Base-by-base conservation (phyloP, 2,329 filamentous ascomycete species). In the Sporothrix luriei region DNA sequence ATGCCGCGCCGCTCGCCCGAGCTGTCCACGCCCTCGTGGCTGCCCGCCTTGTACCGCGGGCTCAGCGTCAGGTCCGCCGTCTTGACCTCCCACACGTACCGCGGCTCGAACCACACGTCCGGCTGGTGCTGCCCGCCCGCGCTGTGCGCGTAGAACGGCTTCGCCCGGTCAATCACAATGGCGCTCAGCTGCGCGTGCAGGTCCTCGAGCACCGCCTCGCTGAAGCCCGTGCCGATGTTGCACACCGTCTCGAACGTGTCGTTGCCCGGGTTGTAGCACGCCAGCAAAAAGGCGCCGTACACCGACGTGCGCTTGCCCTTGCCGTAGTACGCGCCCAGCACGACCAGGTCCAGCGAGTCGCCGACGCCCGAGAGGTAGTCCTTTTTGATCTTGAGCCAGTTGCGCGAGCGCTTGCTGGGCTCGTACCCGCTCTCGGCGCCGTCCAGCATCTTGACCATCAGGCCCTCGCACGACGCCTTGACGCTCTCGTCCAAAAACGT, bases 361-460 rank as follows among this genome's bases (percentile, higher is more conserved):
- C 95, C 95, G 2, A 97, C 89, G 67, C 94, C 94, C 6, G 91
- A 86, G 69, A 99, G 91, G 78, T 99, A 99, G 77, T 99, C 95
- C 78, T 99, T 99, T 80, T 99, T 99, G 80, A 98, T 91, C 85
- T 99, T 99, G 73, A 99, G 90, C 95, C 95, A 99, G 77, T 99
- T 99, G 71, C 95, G 91, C 80, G 92, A 97, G 73, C 95, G 90
- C 78, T 97, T 97, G 76, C 92, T 97, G 24, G 95, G 95, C 80
- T 98, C 94, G 78, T 99, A 99, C 75, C 92, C 92, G 74, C 92
- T 97, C 79, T 97, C 94, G 7, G 87, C 83, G 0, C 94, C 95
- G 78, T 98, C 94, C 71, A 99, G 82, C 95, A 99, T 99, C 83
- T 99, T 99, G 16, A 99, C 95, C 95, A 99, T 99, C 68, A 99